Percentiles rank a stretch among this genome's conserved stretches.
Evolutionary conservation across 2,329 filamentous ascomycete genomes (phyloP).

Genomic region (Amauroascus verrucosus): DNA sequence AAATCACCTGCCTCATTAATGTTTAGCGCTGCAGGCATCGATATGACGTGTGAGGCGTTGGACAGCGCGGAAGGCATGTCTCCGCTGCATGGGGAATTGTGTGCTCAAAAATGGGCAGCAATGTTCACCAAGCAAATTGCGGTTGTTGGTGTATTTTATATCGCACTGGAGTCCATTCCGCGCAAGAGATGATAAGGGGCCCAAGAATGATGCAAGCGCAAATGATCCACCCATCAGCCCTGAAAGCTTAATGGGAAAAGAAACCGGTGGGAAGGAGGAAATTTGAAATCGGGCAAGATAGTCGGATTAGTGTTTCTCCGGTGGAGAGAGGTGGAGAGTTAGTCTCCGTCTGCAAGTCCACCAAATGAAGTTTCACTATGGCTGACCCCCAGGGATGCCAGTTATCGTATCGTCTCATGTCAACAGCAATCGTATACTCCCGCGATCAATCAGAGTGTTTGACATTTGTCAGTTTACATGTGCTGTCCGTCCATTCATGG

Average conservation of each 20-base stretch:
- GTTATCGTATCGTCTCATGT: background rate
- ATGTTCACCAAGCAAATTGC: background rate
- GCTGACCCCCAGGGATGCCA: background rate
- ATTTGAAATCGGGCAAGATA: background rate
- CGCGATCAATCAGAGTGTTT: too few relatives aligned
- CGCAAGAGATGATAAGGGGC: background rate
- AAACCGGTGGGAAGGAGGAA: background rate
- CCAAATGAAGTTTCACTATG: background rate
- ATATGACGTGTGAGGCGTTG: conserved; percentile 5
- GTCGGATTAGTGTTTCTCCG: background rate
- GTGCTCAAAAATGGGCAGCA: background rate
- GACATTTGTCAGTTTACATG: too few relatives aligned
- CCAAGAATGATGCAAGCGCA: conserved; percentile 1
- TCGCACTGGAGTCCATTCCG: background rate
- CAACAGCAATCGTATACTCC: too few relatives aligned
- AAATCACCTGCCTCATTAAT: background rate
- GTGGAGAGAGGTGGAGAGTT: background rate
- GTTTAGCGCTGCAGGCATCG: background rate
- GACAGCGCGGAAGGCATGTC: background rate
- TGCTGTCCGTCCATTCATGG: too few relatives aligned
- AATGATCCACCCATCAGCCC: conserved; percentile 1
- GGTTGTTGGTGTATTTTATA: background rate
- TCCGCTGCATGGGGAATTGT: background rate
- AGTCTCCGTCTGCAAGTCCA: background rate
- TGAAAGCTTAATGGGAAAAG: background rate